Evolutionary conservation across 495 filamentous ascomycete species (phyloP), one percentile per base, ranked within the genome.

Genomic region (Pseudevernia furfuracea): DNA sequence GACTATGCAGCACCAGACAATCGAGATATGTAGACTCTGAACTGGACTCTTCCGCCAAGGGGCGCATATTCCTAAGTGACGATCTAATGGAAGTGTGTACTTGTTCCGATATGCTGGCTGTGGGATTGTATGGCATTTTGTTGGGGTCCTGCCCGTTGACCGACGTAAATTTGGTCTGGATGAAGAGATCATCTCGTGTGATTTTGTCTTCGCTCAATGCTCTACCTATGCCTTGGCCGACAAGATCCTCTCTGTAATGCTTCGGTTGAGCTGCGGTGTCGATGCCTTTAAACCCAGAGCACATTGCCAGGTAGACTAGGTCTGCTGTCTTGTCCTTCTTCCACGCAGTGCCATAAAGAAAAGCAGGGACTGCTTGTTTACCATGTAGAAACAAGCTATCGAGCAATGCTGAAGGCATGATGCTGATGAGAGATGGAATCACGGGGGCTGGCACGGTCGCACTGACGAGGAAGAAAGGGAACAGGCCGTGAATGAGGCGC

Each of bases 281-380:
- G 60, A 93, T 76, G 23, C 79, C 89, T 10, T 82, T 79, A 71
- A 94, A 95, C 11, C 90, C 90, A 17, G 84, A 74, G 60, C 80
- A 78, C 66, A 95, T 70, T 32, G 90, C 90, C 67, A 81, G 75
- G 69, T 86, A 80, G 34, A 92, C 89, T 1, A 91, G 79, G 43
- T 84, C 79, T 25, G 82, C 78, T 1, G 87, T 91, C 36, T 74
- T 74, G 4, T 86, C 85, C 71, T 90, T 89, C 75, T 93, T 92
- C 90, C 90, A 93, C n/a, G 90, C 90, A 11, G 89, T 92, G 52
- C 90, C 90, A 70, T 95, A 95, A 62, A 94, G 73, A 65, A 91
- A 79, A 17, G 49, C 49, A 8, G 61, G 49, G 37, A 62, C 17
- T 1, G 30, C 23, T 30, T 62, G 61, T 41, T 62, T 62, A 23